Percentiles rank a stretch among this genome's conserved stretches.
Conservation (phyloP, 129 eudicot genomes). For the Chrysanthemum lavandulifolium region DNA sequence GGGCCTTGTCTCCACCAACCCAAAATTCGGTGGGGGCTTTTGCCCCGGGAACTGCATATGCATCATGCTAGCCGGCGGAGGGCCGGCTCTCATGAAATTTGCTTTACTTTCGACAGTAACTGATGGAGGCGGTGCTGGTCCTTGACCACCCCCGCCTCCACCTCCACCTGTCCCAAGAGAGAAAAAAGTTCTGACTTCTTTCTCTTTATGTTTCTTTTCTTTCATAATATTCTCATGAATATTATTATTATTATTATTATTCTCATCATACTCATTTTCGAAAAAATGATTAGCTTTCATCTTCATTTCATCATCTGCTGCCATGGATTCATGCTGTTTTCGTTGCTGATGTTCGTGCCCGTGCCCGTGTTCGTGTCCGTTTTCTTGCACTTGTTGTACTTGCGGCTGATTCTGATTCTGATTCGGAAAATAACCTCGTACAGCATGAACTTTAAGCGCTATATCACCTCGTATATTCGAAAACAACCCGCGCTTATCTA, state of each 20-base stretch:
- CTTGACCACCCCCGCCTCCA: no score
- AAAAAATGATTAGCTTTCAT: conserved; percentile 29
- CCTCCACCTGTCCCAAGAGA: conserved; percentile 63
- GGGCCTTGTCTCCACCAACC: conserved; percentile 88
- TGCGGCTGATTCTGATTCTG: not conserved
- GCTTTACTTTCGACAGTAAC: conserved; percentile 26
- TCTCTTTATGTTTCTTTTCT: conserved; percentile 56
- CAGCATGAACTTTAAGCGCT: conserved; percentile 45
- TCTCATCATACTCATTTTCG: conserved; percentile 39
- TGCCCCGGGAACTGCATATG: conserved; percentile 62
- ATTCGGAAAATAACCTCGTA: conserved; percentile 18
- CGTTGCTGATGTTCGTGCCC: no score
- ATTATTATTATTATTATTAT: not conserved
- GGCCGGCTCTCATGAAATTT: conserved; percentile 42
- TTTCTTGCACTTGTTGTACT: not conserved
- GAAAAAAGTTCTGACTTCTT: conserved; percentile 61
- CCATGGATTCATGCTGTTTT: not conserved
- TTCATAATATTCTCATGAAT: conserved; percentile 24
- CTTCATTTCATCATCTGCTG: conserved; percentile 33
- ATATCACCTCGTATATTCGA: conserved; percentile 81
- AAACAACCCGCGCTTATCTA: conserved; percentile 81
- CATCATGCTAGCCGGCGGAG: conserved; percentile 54
- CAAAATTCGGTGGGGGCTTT: conserved; percentile 67
- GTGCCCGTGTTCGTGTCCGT: no score
- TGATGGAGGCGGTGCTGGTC: not conserved